phyloP scores from a whole-genome alignment of 73 alveolate genomes.

The Paramecium primaurelia region DNA sequence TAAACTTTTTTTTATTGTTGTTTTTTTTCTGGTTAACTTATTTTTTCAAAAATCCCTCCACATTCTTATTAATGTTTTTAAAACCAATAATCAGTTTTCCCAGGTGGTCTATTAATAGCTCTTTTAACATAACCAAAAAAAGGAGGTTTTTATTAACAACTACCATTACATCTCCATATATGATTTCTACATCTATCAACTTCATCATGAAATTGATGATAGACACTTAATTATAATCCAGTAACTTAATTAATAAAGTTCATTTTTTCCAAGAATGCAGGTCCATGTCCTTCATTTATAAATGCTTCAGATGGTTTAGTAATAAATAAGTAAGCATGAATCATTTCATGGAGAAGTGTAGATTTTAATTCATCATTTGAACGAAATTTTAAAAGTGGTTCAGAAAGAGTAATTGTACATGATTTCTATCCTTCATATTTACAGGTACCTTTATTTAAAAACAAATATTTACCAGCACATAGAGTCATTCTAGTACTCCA shows the following conservation, averaged over 20 bases:
- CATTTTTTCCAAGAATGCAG: slow-evolving; percentile 75
- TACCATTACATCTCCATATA: slow-evolving; percentile 89
- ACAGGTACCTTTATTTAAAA: slow-evolving; percentile 55
- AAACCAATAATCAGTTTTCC: slow-evolving; percentile 66
- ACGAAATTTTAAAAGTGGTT: slow-evolving; percentile 79
- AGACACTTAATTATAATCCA: slow-evolving; percentile 75
- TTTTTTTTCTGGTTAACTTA: slow-evolving; percentile 71
- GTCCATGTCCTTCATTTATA: slow-evolving; percentile 77
- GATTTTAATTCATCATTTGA: slow-evolving; percentile 72
- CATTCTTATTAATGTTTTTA: slow-evolving; percentile 71
- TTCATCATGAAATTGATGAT: slow-evolving; percentile 84
- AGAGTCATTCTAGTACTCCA: slow-evolving; percentile 87
- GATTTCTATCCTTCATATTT: slow-evolving; percentile 65
- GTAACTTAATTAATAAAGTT: slow-evolving; percentile 65
- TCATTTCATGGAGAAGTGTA: slow-evolving; percentile 93
- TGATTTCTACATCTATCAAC: slow-evolving; percentile 77
- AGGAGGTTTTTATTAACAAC: slow-evolving; percentile 78
- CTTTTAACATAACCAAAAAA: slow-evolving; percentile 79
- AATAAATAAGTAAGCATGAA: slow-evolving; percentile 84
- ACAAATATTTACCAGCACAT: slow-evolving; percentile 78
- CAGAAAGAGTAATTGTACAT: slow-evolving; percentile 75
- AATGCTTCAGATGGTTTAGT: slow-evolving; percentile 42
- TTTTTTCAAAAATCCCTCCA: slow-evolving; percentile 77
- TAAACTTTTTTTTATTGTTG: neutral
- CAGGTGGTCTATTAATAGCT: slow-evolving; percentile 70